Evolutionary conservation across 768 basidiomycete genomes (phyloP), one percentile per base, ranked within the genome.

Genomic region (Kwoniella sp.): DNA sequence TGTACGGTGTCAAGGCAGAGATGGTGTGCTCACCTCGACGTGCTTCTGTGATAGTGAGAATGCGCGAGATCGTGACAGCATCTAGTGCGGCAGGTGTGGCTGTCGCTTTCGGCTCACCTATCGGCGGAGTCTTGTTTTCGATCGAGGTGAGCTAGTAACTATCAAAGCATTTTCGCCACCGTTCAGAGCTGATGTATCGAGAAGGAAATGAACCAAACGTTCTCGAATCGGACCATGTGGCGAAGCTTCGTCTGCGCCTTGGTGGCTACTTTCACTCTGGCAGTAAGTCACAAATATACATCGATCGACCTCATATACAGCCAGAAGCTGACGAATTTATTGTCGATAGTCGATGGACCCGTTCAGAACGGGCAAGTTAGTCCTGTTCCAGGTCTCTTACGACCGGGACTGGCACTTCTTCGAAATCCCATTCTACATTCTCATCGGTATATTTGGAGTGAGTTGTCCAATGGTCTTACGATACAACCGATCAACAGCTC

Each of bases 211-310:
- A 95, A 92, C 81, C 90, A 93, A 79, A 89, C 87, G 41, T 98
- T 97, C 80, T 95, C 90, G 63, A 94, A 94, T 82, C 90, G 92
- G 81, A 98, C 95, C 4, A 96, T 98, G 93, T 98, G 95, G 95
- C 85, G 89, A 74, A 94, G 92, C 76, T 96, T 98, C 81, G 89
- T 98, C 77, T 98, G 96, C 80, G 96, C 96, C 34, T 84, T 99
- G 53, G 90, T 98, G 53, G 96, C 96, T 15, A 97, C 95, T 0
- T 91, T 98, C 72, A 95, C 95, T 0, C 83, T 99, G 31, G 90
- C 95, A 31, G 95, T 96, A 66, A 73, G 93, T 85, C 8, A 8
- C 23, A 30, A 51, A 31, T 47, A 20, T 22, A 29, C 22, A 9
- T 4, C 34, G 20, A 12, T 5, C 54, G 11, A 20, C 37, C 54